A percentile compares a stretch with the other conserved stretches of the same genome.
Evolutionary conservation across 2,329 filamentous ascomycete genomes (phyloP).

Genomic region (Calycina herbarum): DNA sequence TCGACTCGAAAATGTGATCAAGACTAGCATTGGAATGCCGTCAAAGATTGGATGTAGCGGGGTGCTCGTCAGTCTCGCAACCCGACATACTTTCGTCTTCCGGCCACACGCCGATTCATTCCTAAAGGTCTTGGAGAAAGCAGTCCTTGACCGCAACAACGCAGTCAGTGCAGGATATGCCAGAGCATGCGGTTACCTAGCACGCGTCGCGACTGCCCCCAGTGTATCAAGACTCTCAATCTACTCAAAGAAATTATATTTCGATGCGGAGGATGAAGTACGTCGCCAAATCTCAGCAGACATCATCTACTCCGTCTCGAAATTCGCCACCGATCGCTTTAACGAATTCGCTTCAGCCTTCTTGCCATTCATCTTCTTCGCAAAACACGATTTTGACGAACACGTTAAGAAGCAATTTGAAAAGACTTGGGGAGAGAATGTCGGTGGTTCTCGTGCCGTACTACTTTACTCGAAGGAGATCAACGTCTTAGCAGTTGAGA

Average conservation of each 20-base stretch:
- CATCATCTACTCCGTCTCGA: conserved; percentile 78
- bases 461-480: conserved; percentile 85
- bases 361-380: conserved; percentile 85
- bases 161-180: conserved; percentile 91
- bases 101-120: conserved; percentile 74
- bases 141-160: conserved; percentile 87
- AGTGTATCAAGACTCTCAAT: conserved; percentile 52
- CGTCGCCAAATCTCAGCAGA: conserved; percentile 77
- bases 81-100: conserved; percentile 74
- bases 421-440: conserved; percentile 87
- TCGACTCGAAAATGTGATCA: conserved; percentile 75
- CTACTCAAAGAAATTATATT: conserved; percentile 69
- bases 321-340: conserved; percentile 87
- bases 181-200: conserved; percentile 79
- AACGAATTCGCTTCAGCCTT: conserved; percentile 71
- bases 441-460: conserved; percentile 79
- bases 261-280: conserved; percentile 74
- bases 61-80: conserved; percentile 80
- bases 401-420: conserved; percentile 77
- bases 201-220: conserved; percentile 56
- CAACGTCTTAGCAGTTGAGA: conserved; percentile 61
- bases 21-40: conserved; percentile 83
- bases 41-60: conserved; percentile 91
- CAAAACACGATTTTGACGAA: conserved; percentile 79
- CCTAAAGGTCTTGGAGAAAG: conserved; percentile 74